Conservation (phyloP, 176 grass and related monocot genomes). For the Tillandsia leiboldiana region DNA sequence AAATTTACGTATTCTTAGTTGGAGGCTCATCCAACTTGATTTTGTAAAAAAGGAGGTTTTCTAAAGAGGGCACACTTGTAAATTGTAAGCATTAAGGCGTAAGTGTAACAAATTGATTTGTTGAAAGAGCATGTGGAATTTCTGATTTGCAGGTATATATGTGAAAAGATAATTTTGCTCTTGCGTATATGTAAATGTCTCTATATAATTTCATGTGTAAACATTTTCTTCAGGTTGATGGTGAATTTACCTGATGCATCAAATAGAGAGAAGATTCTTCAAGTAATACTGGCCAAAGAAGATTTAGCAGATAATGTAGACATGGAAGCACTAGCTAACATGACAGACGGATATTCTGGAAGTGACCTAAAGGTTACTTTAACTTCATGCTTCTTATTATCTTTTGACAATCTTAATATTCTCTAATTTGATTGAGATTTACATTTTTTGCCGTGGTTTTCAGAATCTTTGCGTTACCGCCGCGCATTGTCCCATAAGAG, state of each 20-base stretch:
- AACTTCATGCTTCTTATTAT: background rate
- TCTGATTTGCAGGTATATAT: background rate
- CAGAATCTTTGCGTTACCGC: conserved; percentile 93
- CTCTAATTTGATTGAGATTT: conserved; percentile 10
- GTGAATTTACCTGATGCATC: conserved; percentile 83
- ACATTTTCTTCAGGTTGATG: conserved; percentile 67
- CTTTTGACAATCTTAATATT: conserved; percentile 7
- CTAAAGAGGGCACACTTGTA: too few relatives aligned
- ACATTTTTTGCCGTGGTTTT: conserved; percentile 14
- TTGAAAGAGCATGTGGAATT: background rate
- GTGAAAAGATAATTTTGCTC: too few relatives aligned
- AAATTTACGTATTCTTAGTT: too few relatives aligned
- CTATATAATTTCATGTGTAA: background rate
- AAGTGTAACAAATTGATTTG: too few relatives aligned
- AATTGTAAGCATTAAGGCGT: too few relatives aligned
- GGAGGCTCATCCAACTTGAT: too few relatives aligned
- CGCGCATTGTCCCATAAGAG: conserved; percentile 88
- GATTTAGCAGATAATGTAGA: conserved; percentile 65
- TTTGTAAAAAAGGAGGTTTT: too few relatives aligned
- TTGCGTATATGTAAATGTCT: too few relatives aligned
- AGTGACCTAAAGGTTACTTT: conserved; percentile 87
- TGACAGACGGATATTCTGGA: conserved; percentile 96
- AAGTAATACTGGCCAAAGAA: conserved; percentile 91
- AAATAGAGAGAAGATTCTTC: conserved; percentile 88
- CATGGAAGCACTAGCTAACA: conserved; percentile 56